Base-by-base conservation (phyloP, 805 yeast genomes). In the Saturnispora besseyi region DNA sequence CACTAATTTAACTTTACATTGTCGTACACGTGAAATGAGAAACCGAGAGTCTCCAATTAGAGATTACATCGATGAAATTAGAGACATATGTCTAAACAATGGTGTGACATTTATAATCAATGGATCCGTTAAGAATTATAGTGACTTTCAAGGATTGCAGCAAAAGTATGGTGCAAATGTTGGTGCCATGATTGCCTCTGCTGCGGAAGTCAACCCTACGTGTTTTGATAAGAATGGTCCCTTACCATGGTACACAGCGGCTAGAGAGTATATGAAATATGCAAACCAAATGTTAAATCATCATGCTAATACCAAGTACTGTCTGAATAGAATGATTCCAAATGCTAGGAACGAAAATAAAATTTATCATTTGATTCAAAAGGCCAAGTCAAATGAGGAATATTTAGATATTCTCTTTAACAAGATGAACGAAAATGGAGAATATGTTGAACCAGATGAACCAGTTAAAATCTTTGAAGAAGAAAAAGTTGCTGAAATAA, bases 181-280 rank as follows among this genome's bases (percentile, higher is more conserved):
- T n/a, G 96, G 98, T 4, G 90, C 87, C 6, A 91, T 93, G 99
- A 81, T 90, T 59, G 99, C 97, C 1, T 84, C 87, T 31, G 79
- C 81, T 30, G 98, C 97, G 0, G 98, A 93, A 66, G 61, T 75
- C 6, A 90, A 93, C 61, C 93, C 96, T 7, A 74, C 95, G 1
- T 82, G 87, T 36, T 93, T 93, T 63, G 63, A 64, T 30, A 60
- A 62, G 7, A 55, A 59, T 0, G 70, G 66, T 0, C 74, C 76
- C 4, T 62, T 73, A 44, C 69, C 76, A 0, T 86, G 91, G 86
- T 71, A 66, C 26, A 61, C 69, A 26, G 67, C 77, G 10, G 73
- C 79, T 10, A 71, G 70, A 43, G 84, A 87, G 53, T 87, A 78
- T 54, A 59, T 81, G 30, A 61, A 68, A 5, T 62, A 78, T 12